Percentiles rank a stretch among this genome's conserved stretches.
Conservation (phyloP, 2,329 filamentous ascomycete genomes). For the Apiospora marii region DNA sequence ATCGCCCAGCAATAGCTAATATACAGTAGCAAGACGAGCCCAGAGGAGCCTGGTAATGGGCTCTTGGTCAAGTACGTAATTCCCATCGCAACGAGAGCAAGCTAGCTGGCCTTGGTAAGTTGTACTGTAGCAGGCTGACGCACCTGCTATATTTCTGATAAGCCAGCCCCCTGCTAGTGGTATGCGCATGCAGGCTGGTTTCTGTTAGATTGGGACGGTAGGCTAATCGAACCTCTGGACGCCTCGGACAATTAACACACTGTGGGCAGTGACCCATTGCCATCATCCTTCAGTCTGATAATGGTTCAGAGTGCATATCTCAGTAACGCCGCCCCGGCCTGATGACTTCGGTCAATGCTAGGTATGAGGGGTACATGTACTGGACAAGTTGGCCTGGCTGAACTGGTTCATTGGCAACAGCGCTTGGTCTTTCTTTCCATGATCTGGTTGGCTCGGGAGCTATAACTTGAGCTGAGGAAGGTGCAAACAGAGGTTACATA, state of each 20-base stretch:
- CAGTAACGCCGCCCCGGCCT: neutral
- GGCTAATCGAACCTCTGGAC: slow-evolving; percentile 2
- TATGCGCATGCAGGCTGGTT: neutral
- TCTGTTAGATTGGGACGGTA: neutral
- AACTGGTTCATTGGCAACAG: neutral
- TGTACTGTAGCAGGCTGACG: slow-evolving; percentile 2
- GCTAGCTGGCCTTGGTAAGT: neutral
- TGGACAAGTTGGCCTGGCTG: neutral
- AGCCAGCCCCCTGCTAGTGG: slow-evolving; percentile 15
- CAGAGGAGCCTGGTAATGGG: neutral
- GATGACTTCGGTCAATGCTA: neutral
- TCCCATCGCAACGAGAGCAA: neutral
- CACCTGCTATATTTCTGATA: neutral
- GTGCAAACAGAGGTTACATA: neutral
- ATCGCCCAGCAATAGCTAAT: neutral
- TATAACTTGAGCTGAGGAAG: neutral
- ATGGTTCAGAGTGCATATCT: neutral
- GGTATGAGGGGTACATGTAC: neutral
- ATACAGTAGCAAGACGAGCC: neutral
- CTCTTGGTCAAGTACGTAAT: neutral
- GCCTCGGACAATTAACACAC: neutral
- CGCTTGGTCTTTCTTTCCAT: neutral
- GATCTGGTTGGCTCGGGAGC: neutral
- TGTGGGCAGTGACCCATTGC: neutral
- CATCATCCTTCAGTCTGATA: neutral